phyloP scores from a whole-genome alignment of 257 asterid genomes.

The Solanum verrucosum region DNA sequence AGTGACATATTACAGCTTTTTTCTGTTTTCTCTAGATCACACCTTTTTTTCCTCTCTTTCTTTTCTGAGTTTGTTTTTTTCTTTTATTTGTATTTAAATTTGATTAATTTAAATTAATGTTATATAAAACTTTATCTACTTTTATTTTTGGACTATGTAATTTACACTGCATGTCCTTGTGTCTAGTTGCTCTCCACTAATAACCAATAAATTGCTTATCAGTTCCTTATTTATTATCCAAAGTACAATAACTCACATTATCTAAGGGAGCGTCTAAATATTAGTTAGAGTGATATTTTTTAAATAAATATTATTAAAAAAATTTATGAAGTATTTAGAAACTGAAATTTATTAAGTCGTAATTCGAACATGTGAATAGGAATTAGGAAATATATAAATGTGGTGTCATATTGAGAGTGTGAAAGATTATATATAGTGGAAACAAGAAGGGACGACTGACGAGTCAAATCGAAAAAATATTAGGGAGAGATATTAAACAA shows the following conservation, averaged over 20 bases:
- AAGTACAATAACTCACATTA: not conserved
- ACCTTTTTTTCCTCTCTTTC: constrained; percentile 1
- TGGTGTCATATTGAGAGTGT: not conserved
- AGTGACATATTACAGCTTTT: constrained; percentile 54
- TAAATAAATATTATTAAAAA: not conserved
- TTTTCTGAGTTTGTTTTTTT: not conserved
- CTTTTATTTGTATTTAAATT: not conserved
- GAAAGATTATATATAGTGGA: too few relatives aligned
- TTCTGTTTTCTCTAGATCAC: constrained; percentile 2
- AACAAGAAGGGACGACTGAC: too few relatives aligned
- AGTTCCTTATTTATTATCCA: not conserved
- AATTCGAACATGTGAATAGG: not conserved
- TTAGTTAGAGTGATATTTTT: not conserved
- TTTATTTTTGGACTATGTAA: not conserved
- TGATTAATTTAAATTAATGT: accelerated
- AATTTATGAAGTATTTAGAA: too few relatives aligned
- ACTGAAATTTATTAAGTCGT: too few relatives aligned
- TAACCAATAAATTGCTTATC: not conserved
- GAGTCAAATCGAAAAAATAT: too few relatives aligned
- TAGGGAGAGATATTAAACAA: not conserved
- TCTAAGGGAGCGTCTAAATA: not conserved
- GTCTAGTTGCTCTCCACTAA: not conserved
- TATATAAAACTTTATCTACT: not conserved
- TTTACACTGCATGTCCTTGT: not conserved
- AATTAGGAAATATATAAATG: not conserved